These are phyloP conservation scores for Sextonia rubra DNA, from an alignment of 164 flowering plant genomes.

Conservation along the genomic window DNA sequence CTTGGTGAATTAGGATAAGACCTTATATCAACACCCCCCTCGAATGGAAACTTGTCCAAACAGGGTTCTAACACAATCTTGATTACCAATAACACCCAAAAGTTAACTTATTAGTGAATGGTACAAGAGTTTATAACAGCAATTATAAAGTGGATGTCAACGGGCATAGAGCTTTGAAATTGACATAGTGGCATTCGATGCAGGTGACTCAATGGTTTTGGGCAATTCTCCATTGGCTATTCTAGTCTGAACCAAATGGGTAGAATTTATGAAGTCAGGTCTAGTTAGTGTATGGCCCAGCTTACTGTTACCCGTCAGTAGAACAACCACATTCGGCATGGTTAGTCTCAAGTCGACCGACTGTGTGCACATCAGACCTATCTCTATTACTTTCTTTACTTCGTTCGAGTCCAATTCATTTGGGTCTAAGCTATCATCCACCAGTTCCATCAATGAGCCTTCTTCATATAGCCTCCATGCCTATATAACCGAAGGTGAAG, in stretches of 20 bases:
- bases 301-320: constrained; percentile 21
- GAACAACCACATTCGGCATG: constrained; percentile 40
- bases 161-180: too few relatives aligned
- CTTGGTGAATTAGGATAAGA: too few relatives aligned
- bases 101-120: too few relatives aligned
- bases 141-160: too few relatives aligned
- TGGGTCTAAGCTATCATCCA: constrained; percentile 31
- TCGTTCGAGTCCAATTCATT: constrained; percentile 24
- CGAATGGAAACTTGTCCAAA: too few relatives aligned
- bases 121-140: too few relatives aligned
- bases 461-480: constrained; percentile 46
- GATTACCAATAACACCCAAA: too few relatives aligned
- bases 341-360: constrained; percentile 33
- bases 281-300: constrained; percentile 11
- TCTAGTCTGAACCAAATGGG: background rate
- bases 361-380: constrained; percentile 48
- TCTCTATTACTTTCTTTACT: constrained; percentile 29
- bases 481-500: constrained; percentile 8
- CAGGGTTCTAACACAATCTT: too few relatives aligned
- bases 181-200: too few relatives aligned
- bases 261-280: constrained; percentile 24
- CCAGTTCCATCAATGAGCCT: constrained; percentile 24
- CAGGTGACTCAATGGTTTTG: too few relatives aligned
- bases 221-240: too few relatives aligned
- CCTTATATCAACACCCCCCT: too few relatives aligned